These are phyloP conservation scores for Citeromyces matritensis DNA, from an alignment of 805 yeast genomes.

Conservation along the genomic window DNA sequence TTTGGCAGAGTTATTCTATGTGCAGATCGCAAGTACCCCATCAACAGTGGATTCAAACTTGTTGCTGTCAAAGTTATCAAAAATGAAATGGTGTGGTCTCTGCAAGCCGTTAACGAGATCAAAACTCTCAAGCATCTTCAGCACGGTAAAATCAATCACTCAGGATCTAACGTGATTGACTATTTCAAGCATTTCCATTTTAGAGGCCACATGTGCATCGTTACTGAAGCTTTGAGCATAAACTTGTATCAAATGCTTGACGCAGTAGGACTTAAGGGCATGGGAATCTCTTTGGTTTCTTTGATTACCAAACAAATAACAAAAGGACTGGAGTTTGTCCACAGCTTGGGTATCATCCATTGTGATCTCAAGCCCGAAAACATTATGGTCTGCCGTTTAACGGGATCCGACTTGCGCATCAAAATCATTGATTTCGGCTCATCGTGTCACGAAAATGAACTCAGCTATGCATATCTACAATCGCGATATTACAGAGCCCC, in stretches of 20 bases:
- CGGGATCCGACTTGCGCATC: constrained; percentile 16
- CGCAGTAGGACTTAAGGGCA: constrained; percentile 30
- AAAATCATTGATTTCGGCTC: constrained; percentile 78
- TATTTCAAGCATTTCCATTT: constrained; percentile 63
- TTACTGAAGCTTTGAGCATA: constrained; percentile 55
- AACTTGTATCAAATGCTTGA: constrained; percentile 51
- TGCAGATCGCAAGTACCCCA: constrained; percentile 37
- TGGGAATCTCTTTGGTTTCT: constrained; percentile 23
- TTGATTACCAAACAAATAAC: constrained; percentile 39
- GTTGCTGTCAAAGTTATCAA: constrained; percentile 73
- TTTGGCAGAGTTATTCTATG: constrained; percentile 70
- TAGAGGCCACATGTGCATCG: constrained; percentile 71
- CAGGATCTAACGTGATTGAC: constrained; percentile 20
- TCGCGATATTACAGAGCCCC: constrained; percentile 74
- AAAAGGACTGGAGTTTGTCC: constrained; percentile 45
- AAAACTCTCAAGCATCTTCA: constrained; percentile 41
- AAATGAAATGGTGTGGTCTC: constrained; percentile 55
- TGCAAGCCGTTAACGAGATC: constrained; percentile 70
- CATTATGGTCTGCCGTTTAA: constrained; percentile 33
- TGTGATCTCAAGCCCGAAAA: constrained; percentile 86
- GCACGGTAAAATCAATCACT: constrained; percentile 5
- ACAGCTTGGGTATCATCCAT: constrained; percentile 45
- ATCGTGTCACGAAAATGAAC: constrained; percentile 29
- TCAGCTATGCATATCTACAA: constrained; percentile 33
- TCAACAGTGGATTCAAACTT: constrained; percentile 15